Percentiles rank a stretch among this genome's conserved stretches.
These are phyloP conservation scores for Meyerozyma elateridarum DNA, from an alignment of 1,139 yeast genomes.

Conservation along the genomic window DNA sequence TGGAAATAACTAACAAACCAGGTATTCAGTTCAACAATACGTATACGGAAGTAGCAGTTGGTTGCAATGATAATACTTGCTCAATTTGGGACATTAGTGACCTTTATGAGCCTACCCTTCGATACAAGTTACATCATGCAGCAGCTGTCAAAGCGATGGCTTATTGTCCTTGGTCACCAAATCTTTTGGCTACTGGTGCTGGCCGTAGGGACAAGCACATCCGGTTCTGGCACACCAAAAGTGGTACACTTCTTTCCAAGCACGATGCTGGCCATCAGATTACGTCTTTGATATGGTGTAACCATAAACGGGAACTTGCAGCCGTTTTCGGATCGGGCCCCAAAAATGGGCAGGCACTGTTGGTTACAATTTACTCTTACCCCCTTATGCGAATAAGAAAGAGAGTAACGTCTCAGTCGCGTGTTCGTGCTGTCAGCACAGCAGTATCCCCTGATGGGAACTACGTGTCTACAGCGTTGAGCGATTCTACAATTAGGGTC, in stretches of 20 bases:
- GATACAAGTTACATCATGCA: slow-evolving; percentile 38
- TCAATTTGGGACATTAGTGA: slow-evolving; percentile 58
- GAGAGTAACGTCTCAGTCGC: slow-evolving; percentile 49
- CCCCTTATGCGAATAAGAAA: slow-evolving; percentile 53
- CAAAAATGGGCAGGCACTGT: slow-evolving; percentile 39
- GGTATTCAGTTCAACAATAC: slow-evolving; percentile 52
- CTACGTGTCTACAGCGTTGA: slow-evolving; percentile 66
- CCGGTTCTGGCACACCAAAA: slow-evolving; percentile 76
- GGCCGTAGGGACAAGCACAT: slow-evolving; percentile 43
- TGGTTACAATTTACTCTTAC: slow-evolving; percentile 57
- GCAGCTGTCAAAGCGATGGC: slow-evolving; percentile 44
- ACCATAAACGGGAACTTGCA: slow-evolving; percentile 53
- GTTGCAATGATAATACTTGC: slow-evolving; percentile 71
- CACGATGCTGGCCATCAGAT: slow-evolving; percentile 65
- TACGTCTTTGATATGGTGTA: slow-evolving; percentile 77
- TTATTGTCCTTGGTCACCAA: slow-evolving; percentile 43
- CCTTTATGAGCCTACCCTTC: slow-evolving; percentile 35
- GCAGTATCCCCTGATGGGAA: slow-evolving; percentile 59
- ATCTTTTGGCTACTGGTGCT: slow-evolving; percentile 42
- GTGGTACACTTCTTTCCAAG: slow-evolving; percentile 64
- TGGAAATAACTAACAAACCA: slow-evolving; percentile 15
- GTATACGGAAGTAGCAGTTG: slow-evolving; percentile 54
- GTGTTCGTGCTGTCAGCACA: slow-evolving; percentile 60
- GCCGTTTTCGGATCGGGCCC: slow-evolving; percentile 80
- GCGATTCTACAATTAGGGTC: slow-evolving; percentile 71